Evolutionary conservation across 148 eudicot genomes (phyloP).

Genomic region (Pharnaceum exiguum): DNA sequence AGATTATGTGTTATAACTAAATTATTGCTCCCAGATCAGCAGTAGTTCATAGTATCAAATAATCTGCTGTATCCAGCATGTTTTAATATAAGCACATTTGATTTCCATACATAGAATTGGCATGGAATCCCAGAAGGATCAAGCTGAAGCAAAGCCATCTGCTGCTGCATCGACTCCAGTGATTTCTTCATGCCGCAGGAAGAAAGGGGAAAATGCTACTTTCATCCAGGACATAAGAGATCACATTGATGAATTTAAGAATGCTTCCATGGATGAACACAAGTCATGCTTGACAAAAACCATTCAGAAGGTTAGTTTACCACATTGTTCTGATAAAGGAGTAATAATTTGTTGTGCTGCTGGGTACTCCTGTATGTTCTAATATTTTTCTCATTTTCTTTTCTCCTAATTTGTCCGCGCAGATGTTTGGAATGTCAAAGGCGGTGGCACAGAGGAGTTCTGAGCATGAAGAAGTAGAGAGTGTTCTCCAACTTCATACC

Average conservation of each 20-base stretch:
- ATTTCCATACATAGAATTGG: conserved; percentile 1
- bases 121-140: conserved; percentile 35
- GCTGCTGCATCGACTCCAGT: conserved; percentile 38
- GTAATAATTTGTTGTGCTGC: background rate
- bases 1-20: no score
- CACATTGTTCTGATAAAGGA: background rate
- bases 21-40: no score
- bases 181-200: conserved; percentile 62
- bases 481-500: conserved; percentile 50
- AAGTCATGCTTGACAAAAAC: conserved; percentile 82
- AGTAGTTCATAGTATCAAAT: no score
- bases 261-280: conserved; percentile 93
- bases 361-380: background rate
- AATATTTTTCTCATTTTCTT: background rate
- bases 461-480: conserved; percentile 39
- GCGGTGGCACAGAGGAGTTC: conserved; percentile 51
- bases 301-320: conserved; percentile 51
- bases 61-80: background rate
- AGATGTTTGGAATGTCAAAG: conserved; percentile 95
- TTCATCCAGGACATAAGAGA: conserved; percentile 79
- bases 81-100: background rate
- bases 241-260: conserved; percentile 81
- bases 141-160: conserved; percentile 27
- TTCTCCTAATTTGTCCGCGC: background rate
- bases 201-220: conserved; percentile 67